Base-by-base conservation (phyloP, 2,329 filamentous ascomycete genomes). In the Sclerotinia sclerotiorum region DNA sequence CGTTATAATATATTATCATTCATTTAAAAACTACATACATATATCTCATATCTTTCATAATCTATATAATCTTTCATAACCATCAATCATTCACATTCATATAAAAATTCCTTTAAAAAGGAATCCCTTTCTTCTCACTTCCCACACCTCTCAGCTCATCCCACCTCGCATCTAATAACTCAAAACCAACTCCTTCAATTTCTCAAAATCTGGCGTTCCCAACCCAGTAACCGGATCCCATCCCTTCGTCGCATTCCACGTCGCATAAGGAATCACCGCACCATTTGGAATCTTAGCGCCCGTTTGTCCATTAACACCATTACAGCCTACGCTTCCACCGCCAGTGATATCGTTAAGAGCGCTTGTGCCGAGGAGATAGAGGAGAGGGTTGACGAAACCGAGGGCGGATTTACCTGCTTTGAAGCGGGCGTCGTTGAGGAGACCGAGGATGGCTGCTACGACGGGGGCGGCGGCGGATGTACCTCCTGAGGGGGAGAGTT, bases 371-470 rank as follows among this genome's bases (percentile, higher is more conserved):
- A 72, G 69, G 7, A 71, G 66, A 64, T 81, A 81, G 21, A 81
- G 67, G 73, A 77, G 77, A 4, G 80, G 80, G 71, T 81, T 82
- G 62, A 81, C 67, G 73, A 80, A 81, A 7, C 80, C 80, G 2
- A 81, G 72, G 1, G 76, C 72, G 7, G 74, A 73, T 35, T 84
- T 82, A 4, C 84, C 84, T 15, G 79, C 79, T 0, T 81, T 78
- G 29, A 89, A 76, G 42, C 86, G 79, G 0, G 85, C 85, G 70
- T 89, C 87, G 72, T 90, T 90, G 61, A 90, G 79, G 5, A 90
- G 80, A 3, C 84, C 80, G 49, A 90, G 80, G 67, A 90, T 81
- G 17, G 82, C 85, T 1, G 85, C 82, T 1, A 85, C 83, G 0
- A 85, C 79, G 0, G 88, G 88, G 0, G 84, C 78, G 1, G 85